phyloP scores from a whole-genome alignment of 805 yeast genomes.

The Millerozyma acaciae region DNA sequence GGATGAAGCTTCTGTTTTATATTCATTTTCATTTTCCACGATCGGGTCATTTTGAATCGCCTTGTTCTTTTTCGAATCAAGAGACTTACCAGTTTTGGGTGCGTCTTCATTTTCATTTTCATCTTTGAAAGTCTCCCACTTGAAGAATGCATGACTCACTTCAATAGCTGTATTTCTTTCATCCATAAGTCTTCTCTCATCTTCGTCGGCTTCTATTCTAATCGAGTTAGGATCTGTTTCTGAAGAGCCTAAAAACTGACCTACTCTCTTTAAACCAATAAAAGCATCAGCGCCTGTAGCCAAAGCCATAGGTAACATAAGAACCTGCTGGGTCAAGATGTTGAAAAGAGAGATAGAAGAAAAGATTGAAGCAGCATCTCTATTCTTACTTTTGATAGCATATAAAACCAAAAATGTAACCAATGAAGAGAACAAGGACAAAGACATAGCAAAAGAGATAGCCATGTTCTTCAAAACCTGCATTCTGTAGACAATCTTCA shows the following conservation, averaged over 20 bases:
- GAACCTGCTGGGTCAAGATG: constrained; percentile 55
- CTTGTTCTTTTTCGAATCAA: constrained; percentile 5
- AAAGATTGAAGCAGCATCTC: constrained; percentile 61
- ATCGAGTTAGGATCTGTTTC: constrained; percentile 37
- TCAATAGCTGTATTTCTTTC: constrained; percentile 18
- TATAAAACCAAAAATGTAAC: constrained; percentile 42
- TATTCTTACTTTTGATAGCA: constrained; percentile 23
- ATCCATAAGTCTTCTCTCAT: constrained; percentile 21
- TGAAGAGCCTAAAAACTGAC: constrained; percentile 45
- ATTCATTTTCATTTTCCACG: constrained; percentile 1
- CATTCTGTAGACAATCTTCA: constrained; percentile 55
- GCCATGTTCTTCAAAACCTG: constrained; percentile 60
- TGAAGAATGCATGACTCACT: constrained; percentile 21
- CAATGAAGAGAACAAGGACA: constrained; percentile 72
- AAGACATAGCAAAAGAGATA: constrained; percentile 61
- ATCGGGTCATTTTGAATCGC: neutral
- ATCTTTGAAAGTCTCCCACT: constrained; percentile 25
- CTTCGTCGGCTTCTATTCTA: constrained; percentile 22
- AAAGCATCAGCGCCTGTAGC: constrained; percentile 66
- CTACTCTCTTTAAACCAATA: constrained; percentile 57
- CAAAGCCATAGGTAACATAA: constrained; percentile 68
- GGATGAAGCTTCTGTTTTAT: neutral
- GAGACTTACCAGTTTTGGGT: neutral
- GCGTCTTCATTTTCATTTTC: constrained; percentile 2
- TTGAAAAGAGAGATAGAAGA: constrained; percentile 68